Evolutionary conservation across 2,329 filamentous ascomycete species (phyloP), one percentile per base, ranked within the genome.

Genomic region (Shiraia sp.): DNA sequence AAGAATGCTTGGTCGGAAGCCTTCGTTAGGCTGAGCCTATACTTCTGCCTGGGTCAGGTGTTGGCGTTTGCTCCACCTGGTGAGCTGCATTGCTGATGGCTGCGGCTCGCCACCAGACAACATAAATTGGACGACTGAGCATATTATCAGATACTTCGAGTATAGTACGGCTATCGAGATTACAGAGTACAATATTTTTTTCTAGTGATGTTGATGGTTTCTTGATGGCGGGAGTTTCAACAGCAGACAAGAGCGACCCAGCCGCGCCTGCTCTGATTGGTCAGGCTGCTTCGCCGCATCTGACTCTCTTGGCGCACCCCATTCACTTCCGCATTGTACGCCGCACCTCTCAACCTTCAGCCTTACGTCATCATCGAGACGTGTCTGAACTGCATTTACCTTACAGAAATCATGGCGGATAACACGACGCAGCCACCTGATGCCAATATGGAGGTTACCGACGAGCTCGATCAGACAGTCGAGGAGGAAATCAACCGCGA

Each of bases 401-500:
- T 41, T 39, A 32, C 51, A 38, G 33, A 41, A 53, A 53, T n/a
- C 40, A 69, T 69, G 65, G 59, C 65, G 15, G 65, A 66, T 32
- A 59, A 42, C 32, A 53, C 56, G 24, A 56, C 60, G 23, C 61
- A 61, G 30, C 56, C 55, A 4, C 35, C 55, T n/a, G 59, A 66
- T 43, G 39, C 59, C 14, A 59, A 51, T 36, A 56, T 61, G 45
- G 62, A 66, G 35, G 57, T 53, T 28, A 61, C 66, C 43, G 65
- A 73, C 19, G 62, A 70, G 33, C 59, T 73, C 25, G 72, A 74
- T 49, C 61, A 66, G 24, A 59, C 65, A 12, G 56, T 75, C 32
- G 72, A 74, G 47, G 65, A 67, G 45, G 72, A 75, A 45, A 69
- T 74, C 53, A 63, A 57, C 33, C 57, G 52, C 10, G 59, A 69